phyloP scores from a whole-genome alignment of 1,139 yeast species.

The Suhomyces yuchorum region DNA sequence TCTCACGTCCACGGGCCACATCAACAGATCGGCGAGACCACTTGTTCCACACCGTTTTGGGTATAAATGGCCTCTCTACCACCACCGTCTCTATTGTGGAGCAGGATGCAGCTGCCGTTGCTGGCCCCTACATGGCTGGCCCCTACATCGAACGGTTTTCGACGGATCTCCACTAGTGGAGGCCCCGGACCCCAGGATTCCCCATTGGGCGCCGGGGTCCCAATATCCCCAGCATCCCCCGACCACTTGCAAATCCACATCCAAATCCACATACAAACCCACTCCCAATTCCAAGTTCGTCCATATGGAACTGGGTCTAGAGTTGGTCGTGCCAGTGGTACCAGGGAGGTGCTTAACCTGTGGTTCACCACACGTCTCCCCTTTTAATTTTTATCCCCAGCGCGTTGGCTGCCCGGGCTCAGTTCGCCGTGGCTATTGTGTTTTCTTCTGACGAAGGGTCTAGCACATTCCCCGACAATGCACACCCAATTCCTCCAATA shows the following conservation, averaged over 20 bases:
- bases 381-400: background rate
- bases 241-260: too few relatives aligned
- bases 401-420: background rate
- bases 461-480: constrained; percentile 1
- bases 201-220: too few relatives aligned
- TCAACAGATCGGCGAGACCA: background rate
- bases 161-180: too few relatives aligned
- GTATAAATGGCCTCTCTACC: too few relatives aligned
- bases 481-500: background rate
- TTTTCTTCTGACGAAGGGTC: constrained; percentile 1
- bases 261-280: too few relatives aligned
- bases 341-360: background rate
- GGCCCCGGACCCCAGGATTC: too few relatives aligned
- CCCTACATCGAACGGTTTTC: too few relatives aligned
- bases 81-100: too few relatives aligned
- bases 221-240: too few relatives aligned
- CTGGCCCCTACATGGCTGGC: too few relatives aligned
- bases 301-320: background rate
- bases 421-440: background rate
- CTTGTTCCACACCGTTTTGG: background rate
- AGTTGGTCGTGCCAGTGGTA: background rate
- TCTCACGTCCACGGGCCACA: background rate
- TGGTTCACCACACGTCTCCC: background rate
- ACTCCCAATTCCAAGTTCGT: too few relatives aligned
- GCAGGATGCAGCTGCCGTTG: too few relatives aligned